phyloP scores from a whole-genome alignment of 2,329 filamentous ascomycete genomes.

The Cercospora brassicicola region DNA sequence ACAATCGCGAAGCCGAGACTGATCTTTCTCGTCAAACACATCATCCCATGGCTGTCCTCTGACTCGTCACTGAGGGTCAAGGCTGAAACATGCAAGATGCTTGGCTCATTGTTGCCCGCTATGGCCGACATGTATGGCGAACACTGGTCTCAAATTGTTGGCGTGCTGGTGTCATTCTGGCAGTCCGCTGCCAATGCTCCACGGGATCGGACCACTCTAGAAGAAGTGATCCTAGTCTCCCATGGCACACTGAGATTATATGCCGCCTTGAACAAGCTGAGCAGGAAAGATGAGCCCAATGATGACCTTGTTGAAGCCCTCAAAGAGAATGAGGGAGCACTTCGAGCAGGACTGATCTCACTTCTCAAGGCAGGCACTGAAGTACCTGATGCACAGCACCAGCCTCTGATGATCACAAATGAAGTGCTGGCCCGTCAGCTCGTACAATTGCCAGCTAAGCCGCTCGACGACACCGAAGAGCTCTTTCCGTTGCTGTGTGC shows the following conservation, averaged over 20 bases:
- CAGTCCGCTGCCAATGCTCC: conserved; percentile 9
- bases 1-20: conserved; percentile 64
- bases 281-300: conserved; percentile 64
- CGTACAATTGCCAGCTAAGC: conserved; percentile 60
- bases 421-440: conserved; percentile 70
- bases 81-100: conserved; percentile 57
- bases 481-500: conserved; percentile 76
- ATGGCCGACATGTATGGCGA: conserved; percentile 83
- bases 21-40: conserved; percentile 78
- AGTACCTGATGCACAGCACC: conserved; percentile 55
- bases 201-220: conserved; percentile 17
- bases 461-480: conserved; percentile 57
- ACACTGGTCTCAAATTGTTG: conserved; percentile 67
- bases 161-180: conserved; percentile 43
- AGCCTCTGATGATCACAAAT: conserved; percentile 74
- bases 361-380: conserved; percentile 58
- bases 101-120: conserved; percentile 64
- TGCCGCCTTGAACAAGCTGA: conserved; percentile 60
- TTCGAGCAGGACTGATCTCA: conserved; percentile 60
- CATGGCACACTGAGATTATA: conserved; percentile 73
- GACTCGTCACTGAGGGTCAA: conserved; percentile 51
- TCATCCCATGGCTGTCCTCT: conserved; percentile 68
- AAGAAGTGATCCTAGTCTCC: conserved; percentile 47
- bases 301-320: conserved; percentile 81
- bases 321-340: conserved; percentile 57